A percentile compares a stretch with the other conserved stretches of the same genome.
Conservation (phyloP, 140 eudicot species). For the Bidens hawaiensis region DNA sequence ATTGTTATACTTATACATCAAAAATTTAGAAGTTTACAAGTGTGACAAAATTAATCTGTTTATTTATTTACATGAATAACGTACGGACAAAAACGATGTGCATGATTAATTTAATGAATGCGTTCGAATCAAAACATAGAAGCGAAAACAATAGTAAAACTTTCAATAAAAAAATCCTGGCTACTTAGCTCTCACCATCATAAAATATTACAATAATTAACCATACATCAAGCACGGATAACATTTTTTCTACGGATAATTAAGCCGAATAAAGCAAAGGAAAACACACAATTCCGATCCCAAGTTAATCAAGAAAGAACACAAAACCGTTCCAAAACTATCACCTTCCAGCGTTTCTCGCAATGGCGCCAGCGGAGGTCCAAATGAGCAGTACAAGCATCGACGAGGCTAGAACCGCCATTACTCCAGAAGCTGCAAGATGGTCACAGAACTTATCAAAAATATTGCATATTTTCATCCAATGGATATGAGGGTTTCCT, state of each 20-base stretch:
- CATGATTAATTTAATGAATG: no score
- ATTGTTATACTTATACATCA: no score
- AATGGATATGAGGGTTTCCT: conserved; percentile 34
- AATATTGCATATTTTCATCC: conserved; percentile 47
- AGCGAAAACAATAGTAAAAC: not conserved
- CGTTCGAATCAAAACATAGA: no score
- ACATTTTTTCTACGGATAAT: no score
- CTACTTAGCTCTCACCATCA: not conserved
- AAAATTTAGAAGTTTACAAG: no score
- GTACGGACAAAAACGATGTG: no score
- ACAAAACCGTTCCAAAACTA: not conserved
- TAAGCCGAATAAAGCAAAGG: no score
- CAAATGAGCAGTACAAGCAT: conserved; percentile 3
- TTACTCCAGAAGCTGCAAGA: not conserved
- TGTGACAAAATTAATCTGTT: no score
- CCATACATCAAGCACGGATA: not conserved
- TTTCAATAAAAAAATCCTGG: not conserved
- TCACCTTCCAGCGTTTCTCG: not conserved
- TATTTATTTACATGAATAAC: no score
- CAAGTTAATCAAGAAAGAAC: not conserved
- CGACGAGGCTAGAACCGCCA: conserved; percentile 19
- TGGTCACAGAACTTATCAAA: conserved; percentile 51
- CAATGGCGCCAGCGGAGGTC: not conserved
- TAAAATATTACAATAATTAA: not conserved
- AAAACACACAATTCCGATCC: no score